Base-by-base conservation (phyloP, 176 grass and related monocot genomes). In the Pontederia crassipes region DNA sequence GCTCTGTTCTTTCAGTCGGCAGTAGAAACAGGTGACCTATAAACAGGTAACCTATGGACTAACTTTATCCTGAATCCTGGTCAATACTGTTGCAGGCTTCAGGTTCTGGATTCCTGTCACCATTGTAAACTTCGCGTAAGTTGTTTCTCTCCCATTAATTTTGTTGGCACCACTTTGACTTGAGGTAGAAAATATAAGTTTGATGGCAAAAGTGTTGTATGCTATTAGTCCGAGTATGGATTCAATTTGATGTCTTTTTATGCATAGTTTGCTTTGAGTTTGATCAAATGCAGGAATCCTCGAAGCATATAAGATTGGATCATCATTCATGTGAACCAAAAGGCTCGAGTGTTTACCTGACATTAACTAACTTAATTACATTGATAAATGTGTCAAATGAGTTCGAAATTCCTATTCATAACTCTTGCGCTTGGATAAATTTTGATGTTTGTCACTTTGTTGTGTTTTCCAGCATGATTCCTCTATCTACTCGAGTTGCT, bases 41-140 rank as follows among this genome's bases (percentile, higher is more conserved):
- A 12, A 28, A 0, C 10, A 56, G 17, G 40, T 60, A 14, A 20
- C 12, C 12, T 4, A 40, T 40, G 32, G 32, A 40, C 2, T 40
- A 40, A 40, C 32, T 40, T 40, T 40, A 40, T 40, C 32, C 32
- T 40, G 46, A 45, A 57, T 45, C 3, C 5, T 46, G 53, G 11
- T 56, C 53, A 17, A 45, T 68, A 52, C 2, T 48, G 10, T 20
- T 75, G 52, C 84, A 98, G 93, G 93, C 20, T 98, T 92, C 67
- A 92, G 75, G 67, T 98, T 98, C 69, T 92, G 93, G 93, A 81
- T 98, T 73, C 93, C 93, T 45, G 93, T 92, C 68, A 80, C 84
- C 4, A 24, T 98, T 52, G 73, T 98, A 69, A 98, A 98, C 69
- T 98, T 92, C 52, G 71, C 87, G 93, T 92, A 85, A 71, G 64